phyloP scores from a whole-genome alignment of 2,329 filamentous ascomycete genomes.

The Chaetothyriales sp. region DNA sequence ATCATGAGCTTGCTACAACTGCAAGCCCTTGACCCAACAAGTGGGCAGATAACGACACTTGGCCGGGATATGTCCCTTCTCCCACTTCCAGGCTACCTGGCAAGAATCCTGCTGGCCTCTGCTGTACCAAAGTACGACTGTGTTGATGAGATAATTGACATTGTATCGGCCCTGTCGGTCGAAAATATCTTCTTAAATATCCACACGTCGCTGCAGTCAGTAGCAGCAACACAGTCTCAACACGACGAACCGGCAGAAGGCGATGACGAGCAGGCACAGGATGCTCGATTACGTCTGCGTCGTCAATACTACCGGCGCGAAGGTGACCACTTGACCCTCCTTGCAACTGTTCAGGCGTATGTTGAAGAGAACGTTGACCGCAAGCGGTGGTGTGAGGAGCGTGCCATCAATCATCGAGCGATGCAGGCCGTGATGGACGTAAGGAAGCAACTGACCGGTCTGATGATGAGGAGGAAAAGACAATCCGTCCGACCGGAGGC shows the following conservation, averaged over 20 bases:
- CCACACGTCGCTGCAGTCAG: slow-evolving; percentile 40
- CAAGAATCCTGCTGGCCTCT: slow-evolving; percentile 70
- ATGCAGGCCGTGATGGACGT: slow-evolving; percentile 50
- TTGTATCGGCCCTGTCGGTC: slow-evolving; percentile 54
- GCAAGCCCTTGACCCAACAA: slow-evolving; percentile 52
- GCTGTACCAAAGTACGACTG: slow-evolving; percentile 57
- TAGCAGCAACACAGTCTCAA: not conserved
- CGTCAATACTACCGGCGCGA: slow-evolving; percentile 45
- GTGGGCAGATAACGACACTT: slow-evolving; percentile 57
- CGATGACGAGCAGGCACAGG: slow-evolving; percentile 2
- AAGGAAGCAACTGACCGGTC: slow-evolving; percentile 15
- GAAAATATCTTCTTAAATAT: slow-evolving; percentile 51
- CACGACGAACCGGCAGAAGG: slow-evolving; percentile 1
- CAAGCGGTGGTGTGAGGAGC: slow-evolving; percentile 45
- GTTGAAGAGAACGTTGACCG: slow-evolving; percentile 44
- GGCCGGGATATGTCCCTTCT: slow-evolving; percentile 70
- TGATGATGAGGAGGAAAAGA: slow-evolving; percentile 8
- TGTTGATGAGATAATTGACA: slow-evolving; percentile 70
- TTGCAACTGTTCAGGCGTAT: slow-evolving; percentile 48
- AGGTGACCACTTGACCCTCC: slow-evolving; percentile 50
- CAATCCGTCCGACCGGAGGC: not conserved
- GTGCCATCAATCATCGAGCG: slow-evolving; percentile 47
- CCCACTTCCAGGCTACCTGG: slow-evolving; percentile 68
- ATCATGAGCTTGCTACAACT: slow-evolving; percentile 68
- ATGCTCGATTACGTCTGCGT: slow-evolving; percentile 27